phyloP scores from a whole-genome alignment of 768 basidiomycete genomes.

The Xerocomellus amylosporus region DNA sequence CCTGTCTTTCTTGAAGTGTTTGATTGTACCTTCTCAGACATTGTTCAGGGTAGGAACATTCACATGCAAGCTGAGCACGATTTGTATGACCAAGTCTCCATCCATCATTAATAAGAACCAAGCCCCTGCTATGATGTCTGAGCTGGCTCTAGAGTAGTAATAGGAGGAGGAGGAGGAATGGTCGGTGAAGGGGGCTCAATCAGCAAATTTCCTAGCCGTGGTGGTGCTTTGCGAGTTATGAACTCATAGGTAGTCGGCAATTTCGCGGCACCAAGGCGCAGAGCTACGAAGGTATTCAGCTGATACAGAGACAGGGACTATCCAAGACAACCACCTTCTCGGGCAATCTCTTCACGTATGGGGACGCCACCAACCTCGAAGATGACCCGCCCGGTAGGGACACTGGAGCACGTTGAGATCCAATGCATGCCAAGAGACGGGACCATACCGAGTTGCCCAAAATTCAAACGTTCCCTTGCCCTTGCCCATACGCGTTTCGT shows the following conservation, averaged over 20 bases:
- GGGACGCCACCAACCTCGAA: constrained; percentile 91
- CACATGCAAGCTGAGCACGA: background rate
- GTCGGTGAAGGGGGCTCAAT: constrained; percentile 38
- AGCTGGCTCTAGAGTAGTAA: constrained; percentile 11
- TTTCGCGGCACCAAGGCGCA: constrained; percentile 84
- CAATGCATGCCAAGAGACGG: background rate
- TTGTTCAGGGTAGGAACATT: background rate
- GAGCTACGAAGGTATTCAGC: constrained; percentile 46
- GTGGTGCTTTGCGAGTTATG: constrained; percentile 62
- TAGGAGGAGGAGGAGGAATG: constrained; percentile 7
- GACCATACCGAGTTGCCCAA: constrained; percentile 85
- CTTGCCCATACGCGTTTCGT: constrained; percentile 99
- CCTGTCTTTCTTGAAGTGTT: background rate
- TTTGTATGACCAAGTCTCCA: background rate
- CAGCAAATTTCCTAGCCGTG: constrained; percentile 70
- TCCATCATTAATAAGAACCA: background rate
- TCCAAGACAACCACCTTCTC: constrained; percentile 61
- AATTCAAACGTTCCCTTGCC: constrained; percentile 97
- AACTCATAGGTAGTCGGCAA: constrained; percentile 89
- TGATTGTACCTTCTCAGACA: background rate
- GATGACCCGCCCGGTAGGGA: constrained; percentile 84
- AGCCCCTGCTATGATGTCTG: constrained; percentile 8
- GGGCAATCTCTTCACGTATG: constrained; percentile 88
- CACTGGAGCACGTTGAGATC: constrained; percentile 44
- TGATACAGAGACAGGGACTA: background rate